Evolutionary conservation across 2,329 filamentous ascomycete species (phyloP).

Genomic region (Ceratocystis ficicola): DNA sequence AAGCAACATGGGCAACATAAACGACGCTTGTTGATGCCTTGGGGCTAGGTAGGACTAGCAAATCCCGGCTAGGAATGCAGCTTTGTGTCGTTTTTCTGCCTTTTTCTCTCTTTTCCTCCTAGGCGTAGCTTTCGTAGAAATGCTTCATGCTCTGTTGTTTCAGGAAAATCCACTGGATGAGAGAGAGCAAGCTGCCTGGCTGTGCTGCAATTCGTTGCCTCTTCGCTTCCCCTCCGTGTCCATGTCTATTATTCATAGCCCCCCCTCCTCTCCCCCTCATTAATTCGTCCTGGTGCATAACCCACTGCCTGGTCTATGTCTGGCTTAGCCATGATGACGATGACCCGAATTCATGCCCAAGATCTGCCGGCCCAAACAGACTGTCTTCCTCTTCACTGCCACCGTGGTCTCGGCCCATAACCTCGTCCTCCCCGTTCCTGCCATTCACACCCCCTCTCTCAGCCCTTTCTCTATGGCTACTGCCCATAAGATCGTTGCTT

Average conservation of each 20-base stretch:
- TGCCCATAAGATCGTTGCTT: neutral
- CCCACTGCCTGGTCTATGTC: neutral
- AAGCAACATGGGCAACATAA: neutral
- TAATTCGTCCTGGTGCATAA: neutral
- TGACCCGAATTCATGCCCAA: neutral
- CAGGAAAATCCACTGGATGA: conserved; percentile 1
- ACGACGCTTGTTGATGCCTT: too few species aligned
- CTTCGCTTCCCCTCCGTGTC: neutral
- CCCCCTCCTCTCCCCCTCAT: neutral
- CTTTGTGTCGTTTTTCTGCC: neutral
- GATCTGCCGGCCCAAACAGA: neutral
- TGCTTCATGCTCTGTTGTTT: conserved; percentile 5
- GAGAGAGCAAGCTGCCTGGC: neutral
- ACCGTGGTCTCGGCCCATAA: neutral
- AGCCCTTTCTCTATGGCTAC: neutral
- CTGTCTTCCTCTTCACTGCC: neutral
- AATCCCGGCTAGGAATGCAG: neutral
- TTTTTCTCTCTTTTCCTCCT: neutral
- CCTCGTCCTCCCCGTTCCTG: neutral
- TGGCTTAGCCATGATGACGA: neutral
- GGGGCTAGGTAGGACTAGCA: too few species aligned
- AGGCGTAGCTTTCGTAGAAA: neutral
- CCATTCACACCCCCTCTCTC: neutral
- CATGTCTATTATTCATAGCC: neutral
- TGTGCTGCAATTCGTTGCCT: neutral